Evolutionary conservation across 768 basidiomycete genomes (phyloP).

Genomic region (Daedaleopsis sinensis): DNA sequence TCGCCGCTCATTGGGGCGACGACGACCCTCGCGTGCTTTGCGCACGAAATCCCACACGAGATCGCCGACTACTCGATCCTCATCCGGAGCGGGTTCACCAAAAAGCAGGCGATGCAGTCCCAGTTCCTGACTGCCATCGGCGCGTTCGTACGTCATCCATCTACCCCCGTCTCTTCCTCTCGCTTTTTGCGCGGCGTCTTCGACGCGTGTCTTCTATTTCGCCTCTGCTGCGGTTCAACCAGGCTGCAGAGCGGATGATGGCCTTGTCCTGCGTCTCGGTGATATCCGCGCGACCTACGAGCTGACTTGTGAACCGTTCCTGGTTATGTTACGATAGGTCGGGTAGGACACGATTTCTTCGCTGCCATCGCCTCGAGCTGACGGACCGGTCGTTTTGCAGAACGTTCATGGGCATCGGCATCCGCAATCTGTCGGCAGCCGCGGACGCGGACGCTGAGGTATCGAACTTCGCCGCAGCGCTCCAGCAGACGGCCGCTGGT

Average conservation of each 20-base stretch:
- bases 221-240: conserved; percentile 12
- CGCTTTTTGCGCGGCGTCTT: conserved; percentile 18
- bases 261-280: background rate
- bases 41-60: conserved; percentile 95
- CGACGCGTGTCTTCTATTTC: conserved; percentile 19
- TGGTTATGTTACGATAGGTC: conserved; percentile 19
- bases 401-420: conserved; percentile 87
- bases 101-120: conserved; percentile 89
- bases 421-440: conserved; percentile 73
- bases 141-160: conserved; percentile 72
- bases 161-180: background rate
- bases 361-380: background rate
- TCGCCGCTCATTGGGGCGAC: conserved; percentile 92
- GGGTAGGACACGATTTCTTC: conserved; percentile 15
- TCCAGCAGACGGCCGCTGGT: conserved; percentile 75
- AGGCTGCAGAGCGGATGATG: background rate
- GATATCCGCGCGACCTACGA: background rate
- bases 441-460: conserved; percentile 40
- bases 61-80: conserved; percentile 98
- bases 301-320: conserved; percentile 4
- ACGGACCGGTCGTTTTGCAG: conserved; percentile 38
- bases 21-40: conserved; percentile 93
- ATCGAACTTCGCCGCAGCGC: conserved; percentile 72
- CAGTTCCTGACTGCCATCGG: conserved; percentile 92
- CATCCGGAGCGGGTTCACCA: conserved; percentile 87